Conservation (phyloP, 164 flowering plant genomes). For the Santalum album region DNA sequence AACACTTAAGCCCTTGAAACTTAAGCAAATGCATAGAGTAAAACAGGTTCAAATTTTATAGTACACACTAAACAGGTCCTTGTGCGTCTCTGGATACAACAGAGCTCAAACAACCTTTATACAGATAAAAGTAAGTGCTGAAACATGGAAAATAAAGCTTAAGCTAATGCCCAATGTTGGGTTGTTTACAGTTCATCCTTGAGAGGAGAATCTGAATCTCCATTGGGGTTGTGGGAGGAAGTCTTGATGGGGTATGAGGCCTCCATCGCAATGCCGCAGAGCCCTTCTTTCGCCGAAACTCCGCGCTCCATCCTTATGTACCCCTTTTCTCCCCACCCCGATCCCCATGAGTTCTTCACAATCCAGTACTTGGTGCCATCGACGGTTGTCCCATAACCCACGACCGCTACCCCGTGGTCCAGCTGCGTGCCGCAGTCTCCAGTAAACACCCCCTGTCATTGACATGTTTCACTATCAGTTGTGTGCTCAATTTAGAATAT, state of each 20-base stretch:
- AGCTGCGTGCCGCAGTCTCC: constrained; percentile 64
- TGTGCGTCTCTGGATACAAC: too few species aligned
- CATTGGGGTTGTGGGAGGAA: constrained; percentile 25
- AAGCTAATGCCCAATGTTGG: not conserved
- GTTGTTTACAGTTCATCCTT: constrained; percentile 56
- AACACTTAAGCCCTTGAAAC: too few species aligned
- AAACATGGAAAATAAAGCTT: not conserved
- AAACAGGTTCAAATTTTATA: too few species aligned
- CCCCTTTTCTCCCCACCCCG: constrained; percentile 86
- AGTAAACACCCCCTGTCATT: constrained; percentile 62
- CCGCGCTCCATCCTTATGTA: constrained; percentile 74
- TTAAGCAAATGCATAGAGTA: too few species aligned
- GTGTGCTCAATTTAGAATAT: too few species aligned
- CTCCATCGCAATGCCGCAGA: constrained; percentile 82
- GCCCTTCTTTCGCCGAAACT: constrained; percentile 36
- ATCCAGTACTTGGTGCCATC: constrained; percentile 90
- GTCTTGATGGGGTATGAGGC: constrained; percentile 78
- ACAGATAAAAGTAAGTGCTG: too few species aligned
- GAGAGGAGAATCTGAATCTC: constrained; percentile 8
- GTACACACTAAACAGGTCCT: too few species aligned
- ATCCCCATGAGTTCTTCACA: constrained; percentile 93
- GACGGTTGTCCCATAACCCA: constrained; percentile 68
- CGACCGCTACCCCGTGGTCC: constrained; percentile 75
- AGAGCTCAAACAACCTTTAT: too few species aligned
- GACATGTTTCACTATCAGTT: too few species aligned